Evolutionary conservation across 1,139 yeast genomes (phyloP).

Genomic region (Pichia sp.): DNA sequence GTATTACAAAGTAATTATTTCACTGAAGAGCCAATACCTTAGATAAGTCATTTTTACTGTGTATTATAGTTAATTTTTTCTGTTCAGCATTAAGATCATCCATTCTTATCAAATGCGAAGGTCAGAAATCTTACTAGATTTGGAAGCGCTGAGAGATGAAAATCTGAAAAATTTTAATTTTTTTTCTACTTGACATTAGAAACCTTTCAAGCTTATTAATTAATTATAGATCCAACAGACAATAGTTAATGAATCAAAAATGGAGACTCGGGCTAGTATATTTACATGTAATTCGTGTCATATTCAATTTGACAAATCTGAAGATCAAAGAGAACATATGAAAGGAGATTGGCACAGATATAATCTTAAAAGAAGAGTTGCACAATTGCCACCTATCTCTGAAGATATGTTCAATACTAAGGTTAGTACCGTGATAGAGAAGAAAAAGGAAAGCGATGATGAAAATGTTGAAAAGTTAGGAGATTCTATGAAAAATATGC

Average conservation of each 20-base stretch:
- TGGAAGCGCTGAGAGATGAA: too few species aligned
- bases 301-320: constrained; percentile 66
- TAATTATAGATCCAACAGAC: background rate
- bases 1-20: constrained; percentile 69
- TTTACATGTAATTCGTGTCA: constrained; percentile 85
- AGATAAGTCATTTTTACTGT: constrained; percentile 5
- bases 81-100: background rate
- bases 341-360: constrained; percentile 76
- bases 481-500: constrained; percentile 23
- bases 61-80: background rate
- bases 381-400: constrained; percentile 48
- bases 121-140: background rate
- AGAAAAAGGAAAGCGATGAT: constrained; percentile 10
- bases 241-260: background rate
- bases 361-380: constrained; percentile 54
- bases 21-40: constrained; percentile 64
- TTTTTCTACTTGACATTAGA: too few species aligned
- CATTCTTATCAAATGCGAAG: too few species aligned
- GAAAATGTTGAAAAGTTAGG: constrained; percentile 4
- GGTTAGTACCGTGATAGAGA: constrained; percentile 33
- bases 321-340: constrained; percentile 85
- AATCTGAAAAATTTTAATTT: background rate
- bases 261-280: constrained; percentile 9
- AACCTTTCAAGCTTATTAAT: too few species aligned
- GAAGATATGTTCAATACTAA: constrained; percentile 42